Evolutionary conservation across 2,329 filamentous ascomycete species (phyloP).

Genomic region (Paecilomyces dactylethromorphus): DNA sequence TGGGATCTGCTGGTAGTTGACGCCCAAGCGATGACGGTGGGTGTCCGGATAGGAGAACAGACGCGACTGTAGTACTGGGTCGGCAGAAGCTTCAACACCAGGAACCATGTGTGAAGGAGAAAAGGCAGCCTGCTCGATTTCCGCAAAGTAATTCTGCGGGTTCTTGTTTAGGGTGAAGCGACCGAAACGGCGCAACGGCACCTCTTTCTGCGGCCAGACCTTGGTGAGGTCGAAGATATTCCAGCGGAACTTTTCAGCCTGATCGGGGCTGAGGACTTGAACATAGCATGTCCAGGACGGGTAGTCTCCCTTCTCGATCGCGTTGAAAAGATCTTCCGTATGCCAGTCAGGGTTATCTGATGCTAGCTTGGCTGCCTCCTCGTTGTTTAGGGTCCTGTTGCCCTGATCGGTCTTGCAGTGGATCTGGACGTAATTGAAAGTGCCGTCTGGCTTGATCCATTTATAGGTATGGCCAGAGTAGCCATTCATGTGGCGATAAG

Average conservation of each 20-base stretch:
- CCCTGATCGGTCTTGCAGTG: constrained; percentile 60
- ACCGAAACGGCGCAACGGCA: constrained; percentile 56
- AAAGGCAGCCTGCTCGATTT: constrained; percentile 67
- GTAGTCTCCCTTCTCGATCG: constrained; percentile 55
- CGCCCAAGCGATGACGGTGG: constrained; percentile 57
- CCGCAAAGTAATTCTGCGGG: constrained; percentile 60
- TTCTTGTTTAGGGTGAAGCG: constrained; percentile 61
- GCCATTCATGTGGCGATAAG: constrained; percentile 61
- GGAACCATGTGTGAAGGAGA: constrained; percentile 61
- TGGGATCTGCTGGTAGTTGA: constrained; percentile 60
- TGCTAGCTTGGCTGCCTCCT: constrained; percentile 49
- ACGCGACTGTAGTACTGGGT: constrained; percentile 63
- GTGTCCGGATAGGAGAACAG: constrained; percentile 67
- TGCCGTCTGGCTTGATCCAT: constrained; percentile 58
- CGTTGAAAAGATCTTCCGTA: constrained; percentile 58
- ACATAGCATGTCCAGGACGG: constrained; percentile 60
- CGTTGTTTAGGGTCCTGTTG: constrained; percentile 52
- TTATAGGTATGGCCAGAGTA: constrained; percentile 64
- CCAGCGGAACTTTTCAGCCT: constrained; percentile 55
- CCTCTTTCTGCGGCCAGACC: constrained; percentile 59
- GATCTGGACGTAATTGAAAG: constrained; percentile 60
- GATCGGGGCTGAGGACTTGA: constrained; percentile 56
- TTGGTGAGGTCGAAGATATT: constrained; percentile 66
- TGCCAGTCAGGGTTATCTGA: constrained; percentile 56
- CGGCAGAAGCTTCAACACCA: constrained; percentile 62